These are phyloP conservation scores for Crithidia mellificae DNA, from an alignment of 208 protist genomes.

Conservation along the genomic window DNA sequence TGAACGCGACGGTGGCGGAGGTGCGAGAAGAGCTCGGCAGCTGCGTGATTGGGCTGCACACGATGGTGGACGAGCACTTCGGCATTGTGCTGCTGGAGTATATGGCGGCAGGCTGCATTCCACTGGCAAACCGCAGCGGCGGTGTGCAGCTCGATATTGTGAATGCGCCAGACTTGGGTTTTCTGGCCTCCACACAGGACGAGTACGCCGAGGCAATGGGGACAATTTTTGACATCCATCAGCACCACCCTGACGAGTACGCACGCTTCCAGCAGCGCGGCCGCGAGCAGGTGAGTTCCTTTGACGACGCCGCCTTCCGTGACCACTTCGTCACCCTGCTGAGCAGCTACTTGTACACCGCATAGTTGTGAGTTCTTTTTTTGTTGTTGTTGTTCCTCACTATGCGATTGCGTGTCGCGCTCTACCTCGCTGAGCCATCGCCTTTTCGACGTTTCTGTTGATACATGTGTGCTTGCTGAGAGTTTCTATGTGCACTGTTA, in stretches of 20 bases:
- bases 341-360: conserved; percentile 22
- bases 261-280: conserved; percentile 39
- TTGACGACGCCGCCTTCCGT: conserved; percentile 39
- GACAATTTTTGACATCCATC: conserved; percentile 43
- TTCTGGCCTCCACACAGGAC: conserved; percentile 81
- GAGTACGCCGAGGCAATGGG: conserved; percentile 88
- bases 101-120: conserved; percentile 92
- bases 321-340: conserved; percentile 31
- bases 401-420: too few relatives aligned
- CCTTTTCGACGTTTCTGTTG: background rate
- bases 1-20: conserved; percentile 63
- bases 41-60: conserved; percentile 95
- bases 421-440: too few relatives aligned
- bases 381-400: too few relatives aligned
- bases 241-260: conserved; percentile 33
- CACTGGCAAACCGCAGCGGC: conserved; percentile 93
- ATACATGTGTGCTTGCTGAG: background rate
- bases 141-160: conserved; percentile 96
- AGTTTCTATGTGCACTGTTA: background rate
- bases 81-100: conserved; percentile 99
- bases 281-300: conserved; percentile 34
- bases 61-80: conserved; percentile 99
- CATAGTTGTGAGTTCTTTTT: too few relatives aligned
- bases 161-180: conserved; percentile 51
- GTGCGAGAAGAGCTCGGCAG: conserved; percentile 46